These are phyloP conservation scores for Eutrema yunnanense DNA, from an alignment of 345 rosid species.

Conservation along the genomic window DNA sequence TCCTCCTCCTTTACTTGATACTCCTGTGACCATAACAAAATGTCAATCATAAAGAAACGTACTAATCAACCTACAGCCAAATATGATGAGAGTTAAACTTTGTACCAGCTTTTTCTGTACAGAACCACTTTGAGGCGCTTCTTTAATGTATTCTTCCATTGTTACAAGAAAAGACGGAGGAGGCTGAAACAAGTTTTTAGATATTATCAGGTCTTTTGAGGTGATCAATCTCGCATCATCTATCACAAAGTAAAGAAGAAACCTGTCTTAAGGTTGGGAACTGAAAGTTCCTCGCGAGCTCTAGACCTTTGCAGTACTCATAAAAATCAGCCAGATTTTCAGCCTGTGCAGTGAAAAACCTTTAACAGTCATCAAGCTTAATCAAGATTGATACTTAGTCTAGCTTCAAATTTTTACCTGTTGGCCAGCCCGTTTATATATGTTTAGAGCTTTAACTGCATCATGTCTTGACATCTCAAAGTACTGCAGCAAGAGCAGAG, in stretches of 20 bases:
- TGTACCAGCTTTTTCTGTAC: conserved; percentile 76
- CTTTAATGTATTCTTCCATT: conserved; percentile 94
- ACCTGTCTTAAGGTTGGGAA: conserved; percentile 36
- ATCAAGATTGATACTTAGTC: not conserved
- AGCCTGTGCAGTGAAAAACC: conserved; percentile 49
- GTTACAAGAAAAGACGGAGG: conserved; percentile 86
- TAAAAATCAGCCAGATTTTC: conserved; percentile 41
- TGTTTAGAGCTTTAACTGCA: conserved; percentile 74
- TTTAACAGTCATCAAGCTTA: not conserved
- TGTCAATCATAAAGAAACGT: not conserved
- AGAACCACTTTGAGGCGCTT: conserved; percentile 63
- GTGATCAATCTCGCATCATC: not conserved
- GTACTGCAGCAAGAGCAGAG: conserved; percentile 45
- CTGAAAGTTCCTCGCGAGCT: conserved; percentile 31
- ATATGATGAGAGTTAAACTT: not conserved
- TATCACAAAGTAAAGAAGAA: not conserved
- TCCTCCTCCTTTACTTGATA: conserved; percentile 22
- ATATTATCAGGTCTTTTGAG: not conserved
- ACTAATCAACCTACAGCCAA: not conserved
- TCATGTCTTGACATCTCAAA: conserved; percentile 94
- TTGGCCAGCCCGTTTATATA: conserved; percentile 81
- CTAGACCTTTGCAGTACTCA: conserved; percentile 29
- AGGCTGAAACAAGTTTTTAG: conserved; percentile 31
- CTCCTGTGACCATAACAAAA: conserved; percentile 8
- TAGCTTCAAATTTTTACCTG: conserved; percentile 54